Evolutionary conservation across 768 basidiomycete genomes (phyloP), one percentile per base, ranked within the genome.

Genomic region (Rhodotorula babjevae): DNA sequence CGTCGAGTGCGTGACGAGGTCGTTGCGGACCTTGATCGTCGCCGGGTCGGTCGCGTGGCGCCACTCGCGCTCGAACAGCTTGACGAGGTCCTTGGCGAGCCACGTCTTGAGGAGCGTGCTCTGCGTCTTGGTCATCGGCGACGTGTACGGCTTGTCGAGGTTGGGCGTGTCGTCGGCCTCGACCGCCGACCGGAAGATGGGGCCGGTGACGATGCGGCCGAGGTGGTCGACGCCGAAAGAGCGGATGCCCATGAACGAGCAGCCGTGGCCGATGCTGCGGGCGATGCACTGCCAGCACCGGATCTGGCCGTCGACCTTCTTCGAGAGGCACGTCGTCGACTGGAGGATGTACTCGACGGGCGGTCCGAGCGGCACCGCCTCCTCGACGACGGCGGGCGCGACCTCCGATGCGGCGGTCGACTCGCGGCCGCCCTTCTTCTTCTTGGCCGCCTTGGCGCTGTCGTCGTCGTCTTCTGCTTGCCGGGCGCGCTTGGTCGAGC

Each of bases 281-380:
- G 69, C 69, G 61, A 71, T 60, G 67, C 73, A 75, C 50, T 71
- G 69, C 61, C 61, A 71, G 73, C 73, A 75, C 23, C 64, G 63
- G 8, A 52, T 15, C 53, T 70, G 65, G 29, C 73, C 69, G 19
- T 68, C 66, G 46, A 67, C 46, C 58, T 65, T 64, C 66, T 74
- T 74, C 62, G 73, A 67, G 10, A 74, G 59, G 60, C 73, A 74
- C 6, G 71, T 72, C 52, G 71, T 69, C 55, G 55, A 4, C 55
- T 73, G 72, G 3, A 63, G 25, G 23, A 52, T 10, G 14, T 33
- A 73, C 0, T 63, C 36, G 61, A 63, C 64, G 11, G 33, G 29
- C 31, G 33, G 31, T 14, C 65, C 65, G 42, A 65, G 63, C n/a
- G 63, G 59, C n/a, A n/a, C n/a, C n/a, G n/a, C n/a, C 40, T 16